Evolutionary conservation across 495 filamentous ascomycete species (phyloP).

Genomic region (Recurvomyces mirabilis): DNA sequence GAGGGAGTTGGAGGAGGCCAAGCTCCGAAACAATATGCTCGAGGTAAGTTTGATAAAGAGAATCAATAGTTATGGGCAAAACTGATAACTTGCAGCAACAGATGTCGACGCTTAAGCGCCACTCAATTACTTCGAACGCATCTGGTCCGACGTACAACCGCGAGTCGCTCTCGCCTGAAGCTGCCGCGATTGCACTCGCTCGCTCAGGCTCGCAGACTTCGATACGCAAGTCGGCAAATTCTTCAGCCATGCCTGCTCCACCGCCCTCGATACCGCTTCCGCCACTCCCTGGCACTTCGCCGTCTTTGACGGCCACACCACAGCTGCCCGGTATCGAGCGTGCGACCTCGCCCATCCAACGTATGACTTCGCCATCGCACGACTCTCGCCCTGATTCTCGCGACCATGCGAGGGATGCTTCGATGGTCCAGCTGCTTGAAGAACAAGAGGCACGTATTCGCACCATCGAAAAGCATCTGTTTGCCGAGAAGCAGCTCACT

Average conservation of each 20-base stretch:
- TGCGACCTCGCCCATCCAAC: slow-evolving; percentile 31
- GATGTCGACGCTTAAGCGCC: slow-evolving; percentile 41
- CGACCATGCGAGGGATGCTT: slow-evolving; percentile 46
- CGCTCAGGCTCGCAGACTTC: slow-evolving; percentile 70
- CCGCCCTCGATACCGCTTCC: slow-evolving; percentile 88
- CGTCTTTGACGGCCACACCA: slow-evolving; percentile 34
- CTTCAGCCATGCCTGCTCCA: slow-evolving; percentile 71
- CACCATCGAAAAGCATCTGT: slow-evolving; percentile 92
- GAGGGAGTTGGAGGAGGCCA: slow-evolving; percentile 45
- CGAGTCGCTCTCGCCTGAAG: slow-evolving; percentile 32
- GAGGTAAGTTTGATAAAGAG: slow-evolving; percentile 42
- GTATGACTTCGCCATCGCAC: slow-evolving; percentile 19
- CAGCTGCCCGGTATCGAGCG: slow-evolving; percentile 31
- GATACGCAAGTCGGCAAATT: slow-evolving; percentile 67
- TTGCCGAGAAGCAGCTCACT: slow-evolving; percentile 92
- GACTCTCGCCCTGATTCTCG: slow-evolving; percentile 61
- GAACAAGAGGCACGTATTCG: slow-evolving; percentile 91
- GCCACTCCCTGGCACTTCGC: slow-evolving; percentile 54
- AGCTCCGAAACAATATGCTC: slow-evolving; percentile 49
- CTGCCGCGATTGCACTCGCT: slow-evolving; percentile 39
- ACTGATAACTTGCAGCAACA: slow-evolving; percentile 45
- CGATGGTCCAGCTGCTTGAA: slow-evolving; percentile 68
- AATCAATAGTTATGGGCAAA: slow-evolving; percentile 7
- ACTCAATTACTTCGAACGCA: slow-evolving; percentile 22
- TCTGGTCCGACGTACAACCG: slow-evolving; percentile 21